phyloP scores from a whole-genome alignment of 148 eudicot genomes.

The Pouteria glomerata region DNA sequence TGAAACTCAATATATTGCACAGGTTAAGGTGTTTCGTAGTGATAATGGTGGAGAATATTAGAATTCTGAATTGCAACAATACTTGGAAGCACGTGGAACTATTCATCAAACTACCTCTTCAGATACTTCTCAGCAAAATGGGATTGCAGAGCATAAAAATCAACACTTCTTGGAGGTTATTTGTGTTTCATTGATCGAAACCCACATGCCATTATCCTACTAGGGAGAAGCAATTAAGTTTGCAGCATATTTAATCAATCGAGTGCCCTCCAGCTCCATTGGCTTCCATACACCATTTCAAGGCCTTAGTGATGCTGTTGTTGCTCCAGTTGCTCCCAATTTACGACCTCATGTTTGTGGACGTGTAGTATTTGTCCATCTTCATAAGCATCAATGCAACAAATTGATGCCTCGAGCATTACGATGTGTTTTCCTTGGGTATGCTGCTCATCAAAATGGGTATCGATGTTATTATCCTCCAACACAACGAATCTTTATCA shows the following conservation, averaged over 20 bases:
- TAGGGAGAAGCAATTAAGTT: background rate
- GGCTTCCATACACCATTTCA: background rate
- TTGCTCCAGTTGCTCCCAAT: background rate
- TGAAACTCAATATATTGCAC: background rate
- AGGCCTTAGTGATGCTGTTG: background rate
- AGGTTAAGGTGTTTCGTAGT: background rate
- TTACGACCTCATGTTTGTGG: slow-evolving; percentile 5
- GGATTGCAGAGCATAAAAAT: no score
- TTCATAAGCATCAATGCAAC: background rate
- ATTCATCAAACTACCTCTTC: no score
- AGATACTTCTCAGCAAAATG: no score
- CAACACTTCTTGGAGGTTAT: no score
- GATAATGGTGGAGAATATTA: background rate
- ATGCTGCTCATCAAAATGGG: background rate
- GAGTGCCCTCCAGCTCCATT: background rate
- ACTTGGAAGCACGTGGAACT: no score
- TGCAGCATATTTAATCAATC: background rate
- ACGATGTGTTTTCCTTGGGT: background rate
- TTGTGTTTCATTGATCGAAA: no score
- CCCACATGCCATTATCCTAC: no score
- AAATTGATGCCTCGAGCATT: background rate
- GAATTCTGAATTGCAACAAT: no score
- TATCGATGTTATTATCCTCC: background rate
- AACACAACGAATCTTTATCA: background rate
- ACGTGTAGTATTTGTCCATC: slow-evolving; percentile 4